Base-by-base conservation (phyloP, 768 basidiomycete species). In the Mycena galericulata region DNA sequence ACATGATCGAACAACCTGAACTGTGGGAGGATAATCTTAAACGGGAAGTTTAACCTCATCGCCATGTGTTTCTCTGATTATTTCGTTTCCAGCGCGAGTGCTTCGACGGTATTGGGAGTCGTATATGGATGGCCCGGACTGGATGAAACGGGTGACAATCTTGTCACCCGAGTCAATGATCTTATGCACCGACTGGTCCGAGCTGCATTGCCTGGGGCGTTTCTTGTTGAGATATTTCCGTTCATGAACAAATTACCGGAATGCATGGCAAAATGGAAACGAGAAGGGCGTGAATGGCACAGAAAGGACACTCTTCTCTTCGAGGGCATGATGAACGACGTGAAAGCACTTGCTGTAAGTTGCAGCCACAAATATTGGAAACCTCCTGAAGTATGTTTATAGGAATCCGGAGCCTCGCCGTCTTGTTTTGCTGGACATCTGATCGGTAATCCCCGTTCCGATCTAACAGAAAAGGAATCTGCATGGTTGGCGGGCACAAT, bases 211-310 rank as follows among this genome's bases (percentile, higher is more conserved):
- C 83, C 82, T 40, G 83, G 83, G 3, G 73, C 76, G 30, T 78
- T 78, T 65, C 30, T 79, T 27, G 81, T 82, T 26, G 82, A 83
- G 62, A 74, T 78, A 54, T 79, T 83, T 57, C 77, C 79, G 2
- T 77, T 72, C 64, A 76, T 83, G 74, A 72, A 71, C 45, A 63
- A 74, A 43, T 59, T 83, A 10, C 82, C 82, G 0, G 29, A 54
- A 10, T 75, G 67, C 59, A 43, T 81, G 58, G 75, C 79, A 17
- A 66, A 62, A 49, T 80, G 77, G 78, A 81, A 79, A 67, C 55
- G 63, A 18, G 71, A 75, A 5, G 77, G 69, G 9, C 61, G 63
- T 43, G 67, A 72, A 34, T 76, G 73, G 72, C 70, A 68, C 55
- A 38, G 56, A 18, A 69, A 72, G 27, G 76, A 80, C 26, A 49